Base-by-base conservation (phyloP, 2,329 filamentous ascomycete genomes). In the Aspergillus fructus region DNA sequence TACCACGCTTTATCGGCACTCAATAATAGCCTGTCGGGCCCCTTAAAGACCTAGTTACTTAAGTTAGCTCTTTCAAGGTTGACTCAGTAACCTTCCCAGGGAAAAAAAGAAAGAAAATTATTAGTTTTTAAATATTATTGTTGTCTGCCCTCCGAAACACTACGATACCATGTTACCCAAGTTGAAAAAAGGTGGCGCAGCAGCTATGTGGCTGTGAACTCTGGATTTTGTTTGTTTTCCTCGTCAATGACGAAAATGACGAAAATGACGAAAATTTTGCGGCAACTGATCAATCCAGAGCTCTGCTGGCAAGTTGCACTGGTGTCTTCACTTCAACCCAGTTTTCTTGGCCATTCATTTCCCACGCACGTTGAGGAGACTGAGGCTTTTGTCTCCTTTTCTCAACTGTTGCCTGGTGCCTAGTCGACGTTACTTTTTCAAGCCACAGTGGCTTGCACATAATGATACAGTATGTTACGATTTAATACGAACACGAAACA, bases 1-100 rank as follows among this genome's bases (percentile, higher is more conserved):
- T 43, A 57, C 55, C 55, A 55, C 58, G 56, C 56, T 58, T 61
- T 58, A 63, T 59, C 57, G 60, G 58, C 53, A 48, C 58, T 50
- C 54, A 57, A 42, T 47, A 50, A 53, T 59, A 49, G 41, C 48
- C 53, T 47, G 49, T 53, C 42, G 45, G 42, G 21, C 52, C 51
- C 45, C 48, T 54, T 62, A 54, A 48, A 43, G 40, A 53, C 33
- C 49, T 53, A 39, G 42, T 21, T 43, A 46, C 23, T 46, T 39
- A 21, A 47, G 46, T 34, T 39, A 47, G 46, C 37, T 53, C 55
- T 48, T 48, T 41, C 42, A 46, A 37, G 42, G 58, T 60, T 54
- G 54, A 60, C 54, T 57, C 50, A 57, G 46, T 53, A 55, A 60
- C 49, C 49, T 56, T 24, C 15, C n/a, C 8, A 21, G 33, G 21